Conservation (phyloP, 1,284 basidiomycete species). For the Trichosporon sp. region DNA sequence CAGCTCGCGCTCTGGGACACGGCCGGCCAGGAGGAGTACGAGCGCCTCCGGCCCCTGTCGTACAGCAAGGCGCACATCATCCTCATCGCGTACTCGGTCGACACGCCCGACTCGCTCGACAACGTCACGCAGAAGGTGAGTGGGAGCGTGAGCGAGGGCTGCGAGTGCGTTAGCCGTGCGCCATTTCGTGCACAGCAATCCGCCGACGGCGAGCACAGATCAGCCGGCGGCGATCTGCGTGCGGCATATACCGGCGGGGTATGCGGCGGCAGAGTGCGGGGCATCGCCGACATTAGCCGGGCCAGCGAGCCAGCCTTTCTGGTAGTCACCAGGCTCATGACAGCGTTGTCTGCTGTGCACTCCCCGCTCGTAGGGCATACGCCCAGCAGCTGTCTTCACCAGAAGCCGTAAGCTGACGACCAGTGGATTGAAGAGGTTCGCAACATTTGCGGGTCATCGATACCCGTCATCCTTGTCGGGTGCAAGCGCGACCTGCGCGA, state of each 20-base stretch:
- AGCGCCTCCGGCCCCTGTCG: constrained; percentile 87
- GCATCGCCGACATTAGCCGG: not conserved
- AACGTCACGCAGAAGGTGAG: constrained; percentile 86
- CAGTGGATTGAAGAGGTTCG: constrained; percentile 98
- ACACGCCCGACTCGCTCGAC: constrained; percentile 93
- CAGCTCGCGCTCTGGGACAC: constrained; percentile 56
- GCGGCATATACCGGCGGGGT: too few relatives aligned
- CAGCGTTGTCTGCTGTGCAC: too few relatives aligned
- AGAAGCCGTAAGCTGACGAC: constrained; percentile 26
- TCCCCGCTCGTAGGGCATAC: too few relatives aligned
- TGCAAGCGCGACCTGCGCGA: constrained; percentile 55
- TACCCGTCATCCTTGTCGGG: constrained; percentile 55
- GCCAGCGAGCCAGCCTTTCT: too few relatives aligned
- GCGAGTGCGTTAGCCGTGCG: not conserved
- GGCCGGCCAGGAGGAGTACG: constrained; percentile 97
- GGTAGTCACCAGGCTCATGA: too few relatives aligned
- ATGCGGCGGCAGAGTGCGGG: not conserved
- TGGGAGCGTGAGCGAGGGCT: not conserved
- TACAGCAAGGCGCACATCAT: constrained; percentile 99
- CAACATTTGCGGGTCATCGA: constrained; percentile 70
- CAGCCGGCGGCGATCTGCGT: not conserved
- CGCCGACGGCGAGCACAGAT: not conserved
- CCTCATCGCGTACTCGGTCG: constrained; percentile 92
- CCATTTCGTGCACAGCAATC: not conserved
- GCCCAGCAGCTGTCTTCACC: not conserved